A percentile compares a stretch with the other conserved stretches of the same genome.
Evolutionary conservation across 1,284 basidiomycete genomes (phyloP).

Genomic region (Apiotrichum laibachii): DNA sequence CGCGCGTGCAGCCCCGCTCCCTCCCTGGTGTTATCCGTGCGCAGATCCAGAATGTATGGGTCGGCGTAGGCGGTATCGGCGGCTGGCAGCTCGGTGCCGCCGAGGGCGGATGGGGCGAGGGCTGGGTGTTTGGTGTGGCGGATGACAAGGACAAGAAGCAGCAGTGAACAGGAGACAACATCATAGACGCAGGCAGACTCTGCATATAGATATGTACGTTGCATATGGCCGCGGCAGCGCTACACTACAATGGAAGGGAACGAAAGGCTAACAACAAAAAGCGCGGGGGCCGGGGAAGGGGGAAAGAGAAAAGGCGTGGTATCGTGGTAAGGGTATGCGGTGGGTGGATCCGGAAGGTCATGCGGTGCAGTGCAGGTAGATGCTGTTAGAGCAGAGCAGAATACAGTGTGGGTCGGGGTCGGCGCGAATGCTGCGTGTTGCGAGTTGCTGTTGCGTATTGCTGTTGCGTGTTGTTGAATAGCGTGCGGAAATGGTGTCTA

Average conservation of each 20-base stretch:
- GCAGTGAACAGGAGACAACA: conserved; percentile 10
- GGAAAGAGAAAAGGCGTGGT: background rate
- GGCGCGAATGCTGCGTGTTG: background rate
- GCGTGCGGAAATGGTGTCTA: background rate
- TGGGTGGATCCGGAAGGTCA: background rate
- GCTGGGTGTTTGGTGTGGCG: conserved; percentile 23
- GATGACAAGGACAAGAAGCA: background rate
- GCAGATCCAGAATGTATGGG: conserved; percentile 32
- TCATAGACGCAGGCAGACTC: background rate
- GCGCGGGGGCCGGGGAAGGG: background rate
- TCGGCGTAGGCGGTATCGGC: conserved; percentile 40
- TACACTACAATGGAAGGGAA: conserved; percentile 4
- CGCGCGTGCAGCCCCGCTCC: conserved; percentile 26
- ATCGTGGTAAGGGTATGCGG: background rate
- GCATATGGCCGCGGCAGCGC: conserved; percentile 5
- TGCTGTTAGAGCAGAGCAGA: background rate
- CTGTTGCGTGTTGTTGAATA: too few relatives aligned
- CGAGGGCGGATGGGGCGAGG: conserved; percentile 44
- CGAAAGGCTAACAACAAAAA: conserved; percentile 1
- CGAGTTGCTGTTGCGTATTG: background rate
- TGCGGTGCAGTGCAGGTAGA: background rate
- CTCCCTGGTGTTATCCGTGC: conserved; percentile 25
- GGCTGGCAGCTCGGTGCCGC: conserved; percentile 41
- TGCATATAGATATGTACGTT: conserved; percentile 1
- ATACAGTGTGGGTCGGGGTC: background rate